phyloP scores from a whole-genome alignment of 2,329 filamentous ascomycete genomes.

The Aspergillus aculeatinus region DNA sequence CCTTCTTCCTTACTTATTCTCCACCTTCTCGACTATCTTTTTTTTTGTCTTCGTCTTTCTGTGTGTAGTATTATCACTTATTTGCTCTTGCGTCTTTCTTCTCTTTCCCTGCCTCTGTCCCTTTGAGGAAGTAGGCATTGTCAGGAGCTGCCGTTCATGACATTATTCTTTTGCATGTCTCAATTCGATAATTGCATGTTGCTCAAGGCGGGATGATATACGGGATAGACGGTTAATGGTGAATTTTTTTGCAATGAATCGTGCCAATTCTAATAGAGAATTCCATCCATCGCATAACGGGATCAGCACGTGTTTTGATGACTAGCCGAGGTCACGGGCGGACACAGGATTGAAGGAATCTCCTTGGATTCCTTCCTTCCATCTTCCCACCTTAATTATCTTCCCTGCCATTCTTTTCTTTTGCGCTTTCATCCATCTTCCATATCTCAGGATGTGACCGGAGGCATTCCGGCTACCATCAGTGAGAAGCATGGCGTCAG shows the following conservation, averaged over 20 bases:
- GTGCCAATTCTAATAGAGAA: not conserved
- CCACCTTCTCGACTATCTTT: conserved; percentile 12
- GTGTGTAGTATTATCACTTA: conserved; percentile 13
- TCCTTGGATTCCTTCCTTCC: not conserved
- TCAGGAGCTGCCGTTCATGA: conserved; percentile 6
- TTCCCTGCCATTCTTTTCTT: not conserved
- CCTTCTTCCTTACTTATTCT: conserved; percentile 16
- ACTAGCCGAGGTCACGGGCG: conserved; percentile 24
- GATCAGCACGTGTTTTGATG: not conserved
- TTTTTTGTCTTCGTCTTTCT: conserved; percentile 8
- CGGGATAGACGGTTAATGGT: conserved; percentile 6
- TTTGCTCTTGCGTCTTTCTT: conserved; percentile 2
- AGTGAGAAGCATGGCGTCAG: conserved; percentile 25
- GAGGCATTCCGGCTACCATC: not conserved
- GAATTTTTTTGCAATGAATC: not conserved
- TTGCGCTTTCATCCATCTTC: conserved; percentile 1
- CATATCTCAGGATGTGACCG: conserved; percentile 5
- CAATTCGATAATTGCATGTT: not conserved
- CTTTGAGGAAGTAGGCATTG: not conserved
- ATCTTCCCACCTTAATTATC: not conserved
- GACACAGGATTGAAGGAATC: not conserved
- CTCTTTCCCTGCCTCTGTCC: conserved; percentile 1
- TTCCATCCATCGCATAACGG: not conserved
- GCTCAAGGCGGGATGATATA: not conserved
- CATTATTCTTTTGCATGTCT: not conserved